Evolutionary conservation across 2,329 filamentous ascomycete species (phyloP), one percentile per base, ranked within the genome.

Genomic region (Diaporthe amygdali): DNA sequence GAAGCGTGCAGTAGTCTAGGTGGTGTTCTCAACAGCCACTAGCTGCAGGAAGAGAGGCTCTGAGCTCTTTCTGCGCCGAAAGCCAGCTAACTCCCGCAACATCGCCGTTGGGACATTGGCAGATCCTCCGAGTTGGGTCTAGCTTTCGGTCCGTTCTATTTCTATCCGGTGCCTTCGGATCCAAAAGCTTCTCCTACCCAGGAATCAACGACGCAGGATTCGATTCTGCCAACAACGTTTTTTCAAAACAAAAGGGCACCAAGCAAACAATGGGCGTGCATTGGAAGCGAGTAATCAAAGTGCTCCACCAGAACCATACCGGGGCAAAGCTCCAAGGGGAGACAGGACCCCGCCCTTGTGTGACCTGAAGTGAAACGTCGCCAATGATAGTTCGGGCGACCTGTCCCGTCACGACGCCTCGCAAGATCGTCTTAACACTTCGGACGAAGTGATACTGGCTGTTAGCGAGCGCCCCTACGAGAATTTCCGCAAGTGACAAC

Each of bases 361-460:
- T 66, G 66, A 73, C 71, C 51, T 22, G n/a, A 56, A 41, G 46
- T 73, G 71, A 73, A 73, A 73, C 71, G 66, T 69, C 55, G 17
- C 71, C 69, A 73, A 73, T 73, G 14, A 37, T 47, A 39, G 56
- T 64, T 63, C 59, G 69, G 66, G 44, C 69, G 66, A 71, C 37
- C 55, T 44, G 66, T 49, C 39, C 63, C 54, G 55, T 54, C 64
- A 59, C 41, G 41, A 61, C 32, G 44, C 44, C 41, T 71, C 30
- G 69, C 52, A 34, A 44, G 69, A 66, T 64, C 67, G 37, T 69
- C 55, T 64, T 61, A 69, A 69, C 67, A 69, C 46, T 51, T 59
- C 34, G 46, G 52, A 68, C 66, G 69, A 66, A 27, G 47, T 61
- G 41, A 41, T 56, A 66, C 52, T 68, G 41, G 66, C 52, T 47